Conservation (phyloP, 768 basidiomycete genomes). For the Lactarius trivialis region DNA sequence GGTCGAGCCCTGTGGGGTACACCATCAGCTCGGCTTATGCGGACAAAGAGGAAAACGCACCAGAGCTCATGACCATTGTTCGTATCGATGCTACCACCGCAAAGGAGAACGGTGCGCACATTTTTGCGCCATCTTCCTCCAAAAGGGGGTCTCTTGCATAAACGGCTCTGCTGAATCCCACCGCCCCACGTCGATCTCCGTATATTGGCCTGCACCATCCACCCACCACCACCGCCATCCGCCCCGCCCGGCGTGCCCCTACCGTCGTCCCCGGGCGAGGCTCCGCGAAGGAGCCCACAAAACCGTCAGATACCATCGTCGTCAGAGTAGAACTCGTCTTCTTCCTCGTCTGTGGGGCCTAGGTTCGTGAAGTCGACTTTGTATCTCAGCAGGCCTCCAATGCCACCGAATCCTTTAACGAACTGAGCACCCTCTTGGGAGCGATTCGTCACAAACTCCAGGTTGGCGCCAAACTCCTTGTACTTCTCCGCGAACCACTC, state of each 20-base stretch:
- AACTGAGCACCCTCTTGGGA: slow-evolving; percentile 98
- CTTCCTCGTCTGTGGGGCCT: slow-evolving; percentile 62
- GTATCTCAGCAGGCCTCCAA: slow-evolving; percentile 92
- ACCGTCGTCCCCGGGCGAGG: slow-evolving; percentile 45
- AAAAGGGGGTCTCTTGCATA: slow-evolving; percentile 1
- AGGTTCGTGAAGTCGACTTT: slow-evolving; percentile 94
- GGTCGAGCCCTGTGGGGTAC: not conserved
- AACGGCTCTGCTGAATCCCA: not conserved
- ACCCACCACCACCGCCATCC: slow-evolving; percentile 31
- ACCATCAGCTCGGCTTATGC: not conserved
- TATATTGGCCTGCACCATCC: not conserved
- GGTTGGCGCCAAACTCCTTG: slow-evolving; percentile 92
- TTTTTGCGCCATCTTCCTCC: not conserved
- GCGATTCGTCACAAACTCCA: slow-evolving; percentile 94
- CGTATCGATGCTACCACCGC: slow-evolving; percentile 2
- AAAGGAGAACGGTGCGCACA: not conserved
- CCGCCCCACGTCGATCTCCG: not conserved
- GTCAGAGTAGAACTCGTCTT: slow-evolving; percentile 77
- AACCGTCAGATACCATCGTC: slow-evolving; percentile 79
- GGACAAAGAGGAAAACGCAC: slow-evolving; percentile 3
- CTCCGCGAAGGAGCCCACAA: slow-evolving; percentile 76
- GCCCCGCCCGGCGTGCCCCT: slow-evolving; percentile 63
- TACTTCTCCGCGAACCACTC: slow-evolving; percentile 99
- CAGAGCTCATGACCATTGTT: slow-evolving; percentile 1
- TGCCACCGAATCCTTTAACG: slow-evolving; percentile 97